These are phyloP conservation scores for Lepidium campestre DNA, from an alignment of 441 rosid species.

Conservation along the genomic window DNA sequence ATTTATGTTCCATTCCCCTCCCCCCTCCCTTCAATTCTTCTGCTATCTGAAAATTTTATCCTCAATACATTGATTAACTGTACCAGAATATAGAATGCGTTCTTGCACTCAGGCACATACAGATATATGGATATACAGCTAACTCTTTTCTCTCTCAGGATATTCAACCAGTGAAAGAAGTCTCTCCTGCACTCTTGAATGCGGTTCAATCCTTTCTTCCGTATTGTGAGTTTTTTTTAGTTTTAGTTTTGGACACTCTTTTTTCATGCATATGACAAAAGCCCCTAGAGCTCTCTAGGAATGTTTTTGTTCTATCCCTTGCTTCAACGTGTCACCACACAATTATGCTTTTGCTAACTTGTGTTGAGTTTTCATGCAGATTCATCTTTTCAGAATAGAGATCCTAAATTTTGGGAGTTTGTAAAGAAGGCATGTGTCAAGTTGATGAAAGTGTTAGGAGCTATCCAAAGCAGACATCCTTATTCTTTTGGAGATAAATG, in stretches of 20 bases:
- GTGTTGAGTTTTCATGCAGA: conserved; percentile 39
- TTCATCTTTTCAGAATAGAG: conserved; percentile 63
- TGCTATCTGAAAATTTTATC: conserved; percentile 1
- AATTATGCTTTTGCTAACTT: conserved; percentile 14
- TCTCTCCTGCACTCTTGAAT: conserved; percentile 73
- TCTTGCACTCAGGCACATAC: neutral
- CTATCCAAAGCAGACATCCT: conserved; percentile 91
- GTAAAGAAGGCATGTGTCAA: conserved; percentile 83
- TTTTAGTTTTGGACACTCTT: neutral
- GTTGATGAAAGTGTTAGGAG: conserved; percentile 85
- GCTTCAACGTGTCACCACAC: neutral
- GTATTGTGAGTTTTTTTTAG: conserved; percentile 59
- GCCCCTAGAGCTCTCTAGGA: neutral
- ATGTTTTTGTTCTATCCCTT: neutral
- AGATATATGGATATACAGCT: conserved; percentile 3
- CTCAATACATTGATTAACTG: neutral
- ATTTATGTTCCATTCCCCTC: neutral
- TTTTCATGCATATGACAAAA: conserved; percentile 1
- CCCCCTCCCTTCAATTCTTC: neutral
- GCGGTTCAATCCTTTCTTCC: conserved; percentile 85
- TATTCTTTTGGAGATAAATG: conserved; percentile 90
- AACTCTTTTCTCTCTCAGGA: conserved; percentile 51
- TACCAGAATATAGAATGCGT: neutral
- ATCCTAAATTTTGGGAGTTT: conserved; percentile 73
- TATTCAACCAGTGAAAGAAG: conserved; percentile 86